Conservation (phyloP, 2,329 filamentous ascomycete genomes). For the Colletotrichum chrysophilum region DNA sequence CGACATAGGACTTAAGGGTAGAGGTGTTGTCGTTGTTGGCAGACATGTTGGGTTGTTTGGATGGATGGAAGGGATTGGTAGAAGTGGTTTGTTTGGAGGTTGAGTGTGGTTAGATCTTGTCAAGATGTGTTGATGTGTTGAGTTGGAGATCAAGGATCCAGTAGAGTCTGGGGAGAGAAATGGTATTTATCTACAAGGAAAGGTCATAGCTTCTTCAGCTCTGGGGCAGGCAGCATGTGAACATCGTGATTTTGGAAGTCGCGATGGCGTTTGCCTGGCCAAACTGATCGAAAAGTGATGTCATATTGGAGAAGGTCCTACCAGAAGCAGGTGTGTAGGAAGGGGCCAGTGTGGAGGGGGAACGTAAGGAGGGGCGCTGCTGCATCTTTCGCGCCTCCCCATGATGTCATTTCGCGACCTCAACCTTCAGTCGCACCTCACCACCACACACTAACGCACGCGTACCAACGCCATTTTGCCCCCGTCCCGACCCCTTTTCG, state of each 20-base stretch:
- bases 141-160: accelerated
- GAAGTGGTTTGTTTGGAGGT: neutral
- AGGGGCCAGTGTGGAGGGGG: neutral
- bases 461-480: neutral
- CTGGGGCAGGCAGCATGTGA: slow-evolving; percentile 12
- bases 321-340: neutral
- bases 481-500: neutral
- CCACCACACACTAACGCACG: neutral
- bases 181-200: slow-evolving; percentile 5
- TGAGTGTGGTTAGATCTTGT: neutral
- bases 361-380: slow-evolving; percentile 5
- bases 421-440: neutral
- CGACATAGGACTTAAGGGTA: slow-evolving; percentile 79
- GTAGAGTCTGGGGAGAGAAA: neutral
- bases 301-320: slow-evolving; percentile 12
- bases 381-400: neutral
- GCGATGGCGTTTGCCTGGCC: neutral
- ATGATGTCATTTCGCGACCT: slow-evolving; percentile 17
- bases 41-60: slow-evolving; percentile 18
- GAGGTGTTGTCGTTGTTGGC: slow-evolving; percentile 54
- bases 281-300: slow-evolving; percentile 12
- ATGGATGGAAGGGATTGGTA: neutral
- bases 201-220: neutral
- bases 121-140: neutral
- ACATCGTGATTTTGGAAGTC: slow-evolving; percentile 11